Percentiles rank a stretch among this genome's conserved stretches.
These are phyloP conservation scores for Corynascus novoguineensis DNA, from an alignment of 495 filamentous ascomycete species.

Conservation along the genomic window DNA sequence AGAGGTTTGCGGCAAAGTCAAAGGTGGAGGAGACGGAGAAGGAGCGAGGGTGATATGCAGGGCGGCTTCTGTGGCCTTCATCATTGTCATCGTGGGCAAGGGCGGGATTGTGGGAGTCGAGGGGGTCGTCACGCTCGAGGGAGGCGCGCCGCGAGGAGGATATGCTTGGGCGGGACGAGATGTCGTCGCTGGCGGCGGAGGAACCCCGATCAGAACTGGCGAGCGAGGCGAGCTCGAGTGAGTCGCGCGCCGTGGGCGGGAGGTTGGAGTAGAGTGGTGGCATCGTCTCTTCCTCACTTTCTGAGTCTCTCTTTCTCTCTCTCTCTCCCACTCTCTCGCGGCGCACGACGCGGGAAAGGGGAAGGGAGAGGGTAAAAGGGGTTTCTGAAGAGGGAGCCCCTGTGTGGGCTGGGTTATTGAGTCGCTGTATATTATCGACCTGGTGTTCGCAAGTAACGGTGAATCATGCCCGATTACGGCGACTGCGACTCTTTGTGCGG, in stretches of 20 bases:
- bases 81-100: slow-evolving; percentile 46
- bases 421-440: background rate
- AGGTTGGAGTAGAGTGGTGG: slow-evolving; percentile 44
- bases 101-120: slow-evolving; percentile 55
- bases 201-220: slow-evolving; percentile 69
- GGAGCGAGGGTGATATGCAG: slow-evolving; percentile 48
- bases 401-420: no score
- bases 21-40: slow-evolving; percentile 91
- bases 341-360: no score
- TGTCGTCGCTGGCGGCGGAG: slow-evolving; percentile 53
- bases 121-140: slow-evolving; percentile 77
- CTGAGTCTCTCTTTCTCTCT: background rate
- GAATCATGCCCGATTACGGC: no score
- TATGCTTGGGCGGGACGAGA: slow-evolving; percentile 69
- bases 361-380: no score
- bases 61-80: slow-evolving; percentile 28
- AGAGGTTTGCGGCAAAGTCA: slow-evolving; percentile 85
- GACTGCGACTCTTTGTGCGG: no score
- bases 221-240: slow-evolving; percentile 90
- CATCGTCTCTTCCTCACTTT: slow-evolving; percentile 24
- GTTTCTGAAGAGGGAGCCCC: no score
- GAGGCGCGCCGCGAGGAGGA: slow-evolving; percentile 89
- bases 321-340: no score
- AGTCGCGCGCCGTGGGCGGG: slow-evolving; percentile 64
- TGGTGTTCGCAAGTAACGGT: no score